Evolutionary conservation across 2,329 filamentous ascomycete species (phyloP), one percentile per base, ranked within the genome.

Genomic region (Colletotrichum lini): DNA sequence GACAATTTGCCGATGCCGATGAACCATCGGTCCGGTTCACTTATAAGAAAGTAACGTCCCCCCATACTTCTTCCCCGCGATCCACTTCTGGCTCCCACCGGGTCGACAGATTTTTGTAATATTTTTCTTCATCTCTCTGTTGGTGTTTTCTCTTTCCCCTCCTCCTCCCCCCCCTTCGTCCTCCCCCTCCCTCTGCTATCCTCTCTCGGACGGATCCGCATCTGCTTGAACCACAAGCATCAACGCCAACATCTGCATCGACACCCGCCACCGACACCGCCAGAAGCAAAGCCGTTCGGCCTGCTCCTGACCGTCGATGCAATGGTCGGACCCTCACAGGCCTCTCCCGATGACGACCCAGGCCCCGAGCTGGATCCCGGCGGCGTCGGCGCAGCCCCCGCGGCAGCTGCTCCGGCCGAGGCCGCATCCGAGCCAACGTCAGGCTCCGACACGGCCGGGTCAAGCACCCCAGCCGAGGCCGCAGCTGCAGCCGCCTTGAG

Each of bases 401-500:
- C 64, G 18, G 40, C 68, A 58, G 59, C 35, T 38, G n/a, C 45
- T 35, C 40, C 64, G 21, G 44, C 64, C 23, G 68, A 67, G 15
- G 52, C 53, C 53, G 42, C 58, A 30, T 47, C 69, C 2, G 45
- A 21, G 15, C 23, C 53, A 40, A 26, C 60, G 9, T 54, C 65
- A 16, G 50, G 40, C 52, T 58, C 56, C 23, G 54, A 65, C 21
- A 26, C 54, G 50, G 35, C 59, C 50, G 61, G 44, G 18, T 56
- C 61, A 23, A 49, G 42, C 26, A 58, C 23, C 52, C 26, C 47
- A n/a, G 40, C 69, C 61, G 61, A 70, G 61, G 57, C 69, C 54
- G 73, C 69, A 47, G 73, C 62, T 44, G 74, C 73, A 53, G 74
- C 74, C 44, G 74, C 75, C 53, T 54, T 75, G 40, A 84, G 80